phyloP scores from a whole-genome alignment of 2,329 filamentous ascomycete genomes.

The Purpureocillium takamizusanense region DNA sequence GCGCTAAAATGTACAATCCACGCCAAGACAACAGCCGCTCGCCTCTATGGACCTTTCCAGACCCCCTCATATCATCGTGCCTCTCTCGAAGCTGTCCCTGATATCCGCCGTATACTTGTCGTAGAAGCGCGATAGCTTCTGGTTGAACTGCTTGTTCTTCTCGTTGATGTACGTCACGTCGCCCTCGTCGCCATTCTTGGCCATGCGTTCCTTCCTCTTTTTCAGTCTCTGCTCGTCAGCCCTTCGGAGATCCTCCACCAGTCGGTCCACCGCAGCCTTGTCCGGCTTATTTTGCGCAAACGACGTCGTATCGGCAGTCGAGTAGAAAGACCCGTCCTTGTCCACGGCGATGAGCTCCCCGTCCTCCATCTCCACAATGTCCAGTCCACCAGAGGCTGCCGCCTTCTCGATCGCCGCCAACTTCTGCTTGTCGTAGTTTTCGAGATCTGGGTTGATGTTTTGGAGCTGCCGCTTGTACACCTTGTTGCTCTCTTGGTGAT shows the following conservation, averaged over 20 bases:
- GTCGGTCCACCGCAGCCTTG: constrained; percentile 75
- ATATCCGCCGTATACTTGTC: constrained; percentile 98
- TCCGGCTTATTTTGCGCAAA: constrained; percentile 82
- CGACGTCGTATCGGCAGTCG: constrained; percentile 71
- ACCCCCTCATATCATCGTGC: constrained; percentile 70
- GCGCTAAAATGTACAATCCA: constrained; percentile 24
- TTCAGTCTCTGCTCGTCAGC: constrained; percentile 81
- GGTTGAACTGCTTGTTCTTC: constrained; percentile 99
- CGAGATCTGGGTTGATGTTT: constrained; percentile 67
- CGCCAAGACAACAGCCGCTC: background rate
- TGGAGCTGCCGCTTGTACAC: constrained; percentile 87
- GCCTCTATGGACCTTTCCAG: background rate
- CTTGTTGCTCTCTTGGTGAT: constrained; percentile 78
- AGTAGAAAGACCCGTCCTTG: constrained; percentile 83
- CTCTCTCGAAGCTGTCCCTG: constrained; percentile 92
- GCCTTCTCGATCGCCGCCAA: constrained; percentile 76
- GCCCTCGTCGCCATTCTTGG: constrained; percentile 70
- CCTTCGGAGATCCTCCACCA: constrained; percentile 79
- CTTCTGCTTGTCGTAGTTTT: constrained; percentile 82
- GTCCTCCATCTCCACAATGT: constrained; percentile 91
- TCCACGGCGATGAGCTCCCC: constrained; percentile 93
- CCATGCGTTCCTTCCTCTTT: constrained; percentile 73
- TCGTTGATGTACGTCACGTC: constrained; percentile 99
- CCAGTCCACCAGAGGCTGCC: constrained; percentile 73
- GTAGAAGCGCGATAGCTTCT: constrained; percentile 92